Evolutionary conservation across 1,139 yeast species (phyloP).

Genomic region (Zygosaccharomyces pseudobailii): DNA sequence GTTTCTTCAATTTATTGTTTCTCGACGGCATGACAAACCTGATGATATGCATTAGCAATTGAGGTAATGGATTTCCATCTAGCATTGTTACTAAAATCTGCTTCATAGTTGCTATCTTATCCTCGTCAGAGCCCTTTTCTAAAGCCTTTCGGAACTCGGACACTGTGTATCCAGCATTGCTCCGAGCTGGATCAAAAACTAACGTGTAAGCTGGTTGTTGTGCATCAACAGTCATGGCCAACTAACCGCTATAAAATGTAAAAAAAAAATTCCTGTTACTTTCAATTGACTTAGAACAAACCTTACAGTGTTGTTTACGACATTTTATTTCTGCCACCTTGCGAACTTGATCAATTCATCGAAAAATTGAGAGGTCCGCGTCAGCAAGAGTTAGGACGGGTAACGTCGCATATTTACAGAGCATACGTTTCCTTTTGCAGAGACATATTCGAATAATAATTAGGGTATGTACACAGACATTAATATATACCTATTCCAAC

Average conservation of each 20-base stretch:
- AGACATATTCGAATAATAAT: background rate
- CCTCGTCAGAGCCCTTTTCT: constrained; percentile 87
- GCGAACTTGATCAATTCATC: background rate
- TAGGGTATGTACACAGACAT: background rate
- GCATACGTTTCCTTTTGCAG: too few species aligned
- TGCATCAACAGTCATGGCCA: constrained; percentile 16
- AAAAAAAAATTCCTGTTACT: background rate
- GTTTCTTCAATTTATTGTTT: constrained; percentile 84
- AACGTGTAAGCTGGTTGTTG: constrained; percentile 55
- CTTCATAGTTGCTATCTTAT: constrained; percentile 87
- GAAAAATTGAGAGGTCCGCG: background rate
- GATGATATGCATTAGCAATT: constrained; percentile 91
- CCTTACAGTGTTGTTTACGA: background rate
- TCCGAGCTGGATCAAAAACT: constrained; percentile 69
- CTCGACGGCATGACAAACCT: constrained; percentile 96
- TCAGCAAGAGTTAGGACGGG: background rate
- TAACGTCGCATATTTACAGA: background rate
- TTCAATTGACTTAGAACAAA: background rate
- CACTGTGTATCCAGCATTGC: constrained; percentile 58
- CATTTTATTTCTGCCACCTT: constrained; percentile 5
- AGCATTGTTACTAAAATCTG: constrained; percentile 79
- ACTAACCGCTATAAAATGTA: background rate
- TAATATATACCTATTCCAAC: background rate
- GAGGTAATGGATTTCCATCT: constrained; percentile 94
- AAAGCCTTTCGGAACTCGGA: constrained; percentile 73